phyloP scores from a whole-genome alignment of 2,329 filamentous ascomycete genomes.

The Colletotrichum acutatum region DNA sequence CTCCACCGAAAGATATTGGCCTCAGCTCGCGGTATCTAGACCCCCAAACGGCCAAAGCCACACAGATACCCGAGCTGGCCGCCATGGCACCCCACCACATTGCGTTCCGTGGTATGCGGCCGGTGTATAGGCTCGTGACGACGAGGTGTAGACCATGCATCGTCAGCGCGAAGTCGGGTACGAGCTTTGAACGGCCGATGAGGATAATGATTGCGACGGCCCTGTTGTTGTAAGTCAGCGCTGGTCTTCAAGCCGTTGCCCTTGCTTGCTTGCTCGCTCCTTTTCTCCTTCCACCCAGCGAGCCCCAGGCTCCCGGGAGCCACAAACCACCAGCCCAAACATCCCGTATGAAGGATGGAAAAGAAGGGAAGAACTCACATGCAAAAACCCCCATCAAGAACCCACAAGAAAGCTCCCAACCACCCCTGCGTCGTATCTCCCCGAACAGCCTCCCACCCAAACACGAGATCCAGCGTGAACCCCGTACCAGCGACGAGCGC shows the following conservation, averaged over 20 bases:
- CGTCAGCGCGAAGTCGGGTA: slow-evolving; percentile 93
- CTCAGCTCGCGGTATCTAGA: slow-evolving; percentile 90
- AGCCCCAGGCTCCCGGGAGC: too few species aligned
- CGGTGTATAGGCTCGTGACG: slow-evolving; percentile 81
- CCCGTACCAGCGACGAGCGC: slow-evolving; percentile 66
- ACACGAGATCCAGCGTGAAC: slow-evolving; percentile 65
- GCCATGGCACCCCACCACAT: slow-evolving; percentile 85
- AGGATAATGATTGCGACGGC: slow-evolving; percentile 85
- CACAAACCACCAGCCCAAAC: not conserved
- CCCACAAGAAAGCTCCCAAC: slow-evolving; percentile 68
- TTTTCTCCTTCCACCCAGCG: not conserved
- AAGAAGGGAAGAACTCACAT: slow-evolving; percentile 50
- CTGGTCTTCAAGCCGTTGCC: too few species aligned
- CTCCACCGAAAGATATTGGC: slow-evolving; percentile 86
- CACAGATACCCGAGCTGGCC: slow-evolving; percentile 55
- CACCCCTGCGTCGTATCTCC: slow-evolving; percentile 72
- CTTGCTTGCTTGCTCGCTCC: not conserved
- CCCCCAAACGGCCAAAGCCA: slow-evolving; percentile 83
- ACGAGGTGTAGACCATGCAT: slow-evolving; percentile 86
- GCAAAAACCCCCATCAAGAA: slow-evolving; percentile 65
- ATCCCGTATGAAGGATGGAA: not conserved
- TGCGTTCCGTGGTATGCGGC: slow-evolving; percentile 77
- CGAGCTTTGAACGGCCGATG: slow-evolving; percentile 89
- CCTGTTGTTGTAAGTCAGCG: slow-evolving; percentile 56
- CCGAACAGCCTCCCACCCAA: slow-evolving; percentile 68